A percentile compares a stretch with the other conserved stretches of the same genome.
phyloP scores from a whole-genome alignment of 2,329 filamentous ascomycete species.

The Aphanocladium album region DNA sequence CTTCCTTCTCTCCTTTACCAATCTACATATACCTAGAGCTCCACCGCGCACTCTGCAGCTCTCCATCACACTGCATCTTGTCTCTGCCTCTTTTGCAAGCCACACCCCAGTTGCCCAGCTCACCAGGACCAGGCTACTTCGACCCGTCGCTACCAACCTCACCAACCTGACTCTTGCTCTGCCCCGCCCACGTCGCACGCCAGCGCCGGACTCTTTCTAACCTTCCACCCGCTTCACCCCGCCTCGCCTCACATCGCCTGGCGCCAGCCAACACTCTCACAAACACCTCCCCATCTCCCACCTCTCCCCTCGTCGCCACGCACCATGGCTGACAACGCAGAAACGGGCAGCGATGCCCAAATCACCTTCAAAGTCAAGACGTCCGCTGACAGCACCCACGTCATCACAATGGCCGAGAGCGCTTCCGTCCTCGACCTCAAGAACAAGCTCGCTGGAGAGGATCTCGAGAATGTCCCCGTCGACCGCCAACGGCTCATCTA shows the following conservation, averaged over 20 bases:
- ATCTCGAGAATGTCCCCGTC: conserved; percentile 80
- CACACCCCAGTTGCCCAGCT: neutral
- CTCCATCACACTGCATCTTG: neutral
- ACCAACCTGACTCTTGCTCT: neutral
- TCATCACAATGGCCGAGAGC: conserved; percentile 70
- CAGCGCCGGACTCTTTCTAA: neutral
- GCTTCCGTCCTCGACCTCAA: conserved; percentile 84
- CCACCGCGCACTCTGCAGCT: neutral
- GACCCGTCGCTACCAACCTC: neutral
- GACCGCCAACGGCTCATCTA: conserved; percentile 95
- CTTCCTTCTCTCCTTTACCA: neutral
- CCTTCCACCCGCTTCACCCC: neutral
- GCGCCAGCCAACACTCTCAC: conserved; percentile 13
- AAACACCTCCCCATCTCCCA: neutral
- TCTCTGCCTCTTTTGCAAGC: neutral
- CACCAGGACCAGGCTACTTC: neutral
- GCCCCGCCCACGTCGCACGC: neutral
- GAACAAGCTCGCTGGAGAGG: conserved; percentile 72
- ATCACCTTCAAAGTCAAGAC: conserved; percentile 97
- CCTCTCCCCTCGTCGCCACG: conserved; percentile 4
- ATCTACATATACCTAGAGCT: neutral
- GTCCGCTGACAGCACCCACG: conserved; percentile 83
- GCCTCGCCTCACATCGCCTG: neutral
- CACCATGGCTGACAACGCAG: conserved; percentile 61
- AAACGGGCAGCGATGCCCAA: conserved; percentile 61